These are phyloP conservation scores for Rickenella mellea DNA, from an alignment of 768 basidiomycete genomes.

Conservation along the genomic window DNA sequence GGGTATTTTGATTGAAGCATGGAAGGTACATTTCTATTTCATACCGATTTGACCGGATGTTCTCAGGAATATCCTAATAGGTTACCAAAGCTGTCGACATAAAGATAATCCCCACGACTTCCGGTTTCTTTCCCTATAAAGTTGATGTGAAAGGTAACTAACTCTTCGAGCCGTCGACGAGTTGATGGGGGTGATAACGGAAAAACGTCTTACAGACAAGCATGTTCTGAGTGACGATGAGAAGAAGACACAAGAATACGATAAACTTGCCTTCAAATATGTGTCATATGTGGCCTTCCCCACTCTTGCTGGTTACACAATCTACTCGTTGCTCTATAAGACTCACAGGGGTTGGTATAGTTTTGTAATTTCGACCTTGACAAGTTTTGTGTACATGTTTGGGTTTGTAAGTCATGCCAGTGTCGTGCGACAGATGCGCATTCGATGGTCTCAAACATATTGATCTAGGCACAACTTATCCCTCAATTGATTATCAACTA, in stretches of 20 bases:
- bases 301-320: conserved; percentile 61
- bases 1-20: conserved; percentile 81
- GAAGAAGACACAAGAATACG: conserved; percentile 95
- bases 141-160: conserved; percentile 69
- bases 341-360: conserved; percentile 94
- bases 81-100: conserved; percentile 91
- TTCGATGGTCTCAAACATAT: conserved; percentile 9
- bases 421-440: background rate
- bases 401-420: conserved; percentile 76
- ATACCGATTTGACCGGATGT: background rate
- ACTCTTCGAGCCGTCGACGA: conserved; percentile 11
- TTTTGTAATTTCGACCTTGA: conserved; percentile 87
- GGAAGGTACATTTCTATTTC: conserved; percentile 58
- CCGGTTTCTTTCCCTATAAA: conserved; percentile 67
- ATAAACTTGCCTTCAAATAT: conserved; percentile 88
- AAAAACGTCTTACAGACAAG: conserved; percentile 49
- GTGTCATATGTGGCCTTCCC: conserved; percentile 89
- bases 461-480: conserved; percentile 65
- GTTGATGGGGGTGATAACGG: conserved; percentile 6
- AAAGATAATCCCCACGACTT: conserved; percentile 45
- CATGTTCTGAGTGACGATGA: conserved; percentile 95
- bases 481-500: conserved; percentile 94
- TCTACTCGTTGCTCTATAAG: conserved; percentile 75
- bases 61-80: conserved; percentile 23
- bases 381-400: conserved; percentile 92